Percentiles rank a stretch among this genome's conserved stretches.
phyloP scores from a whole-genome alignment of 1,139 yeast genomes.

The Yamadazyma jaroonii region DNA sequence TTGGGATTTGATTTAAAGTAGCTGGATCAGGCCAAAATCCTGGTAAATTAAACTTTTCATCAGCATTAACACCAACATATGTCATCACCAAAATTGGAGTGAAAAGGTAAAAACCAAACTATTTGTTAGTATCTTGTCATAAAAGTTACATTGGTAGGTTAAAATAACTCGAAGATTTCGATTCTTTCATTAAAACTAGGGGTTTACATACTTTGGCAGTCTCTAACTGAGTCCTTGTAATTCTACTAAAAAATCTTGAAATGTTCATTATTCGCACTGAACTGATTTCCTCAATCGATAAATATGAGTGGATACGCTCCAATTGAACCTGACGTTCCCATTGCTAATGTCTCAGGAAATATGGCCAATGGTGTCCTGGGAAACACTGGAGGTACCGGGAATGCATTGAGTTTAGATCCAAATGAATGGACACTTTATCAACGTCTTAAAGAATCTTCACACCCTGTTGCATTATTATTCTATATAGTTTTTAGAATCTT shows the following conservation, averaged over 20 bases:
- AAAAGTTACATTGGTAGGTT: too few relatives aligned
- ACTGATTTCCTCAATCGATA: neutral
- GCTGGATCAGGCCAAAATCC: constrained; percentile 98
- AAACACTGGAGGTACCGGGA: neutral
- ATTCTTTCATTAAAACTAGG: neutral
- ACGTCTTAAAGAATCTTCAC: constrained; percentile 60
- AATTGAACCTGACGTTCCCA: constrained; percentile 26
- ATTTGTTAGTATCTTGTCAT: constrained; percentile 18
- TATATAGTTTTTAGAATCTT: constrained; percentile 62
- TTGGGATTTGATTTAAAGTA: constrained; percentile 84
- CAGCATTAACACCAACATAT: constrained; percentile 88
- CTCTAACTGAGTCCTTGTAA: constrained; percentile 62
- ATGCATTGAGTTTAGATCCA: constrained; percentile 9
- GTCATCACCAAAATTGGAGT: constrained; percentile 90
- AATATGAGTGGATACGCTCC: constrained; percentile 22
- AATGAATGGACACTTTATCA: constrained; percentile 25
- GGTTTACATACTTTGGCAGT: constrained; percentile 55
- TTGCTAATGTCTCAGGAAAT: neutral
- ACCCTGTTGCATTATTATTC: constrained; percentile 71
- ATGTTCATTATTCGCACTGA: constrained; percentile 4
- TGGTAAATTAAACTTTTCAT: constrained; percentile 84
- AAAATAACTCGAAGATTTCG: too few relatives aligned
- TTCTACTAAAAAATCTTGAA: constrained; percentile 30
- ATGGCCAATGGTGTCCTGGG: neutral
- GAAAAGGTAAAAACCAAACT: constrained; percentile 82